Conservation (phyloP, 495 filamentous ascomycete genomes). For the Lophiostoma macrostomum region DNA sequence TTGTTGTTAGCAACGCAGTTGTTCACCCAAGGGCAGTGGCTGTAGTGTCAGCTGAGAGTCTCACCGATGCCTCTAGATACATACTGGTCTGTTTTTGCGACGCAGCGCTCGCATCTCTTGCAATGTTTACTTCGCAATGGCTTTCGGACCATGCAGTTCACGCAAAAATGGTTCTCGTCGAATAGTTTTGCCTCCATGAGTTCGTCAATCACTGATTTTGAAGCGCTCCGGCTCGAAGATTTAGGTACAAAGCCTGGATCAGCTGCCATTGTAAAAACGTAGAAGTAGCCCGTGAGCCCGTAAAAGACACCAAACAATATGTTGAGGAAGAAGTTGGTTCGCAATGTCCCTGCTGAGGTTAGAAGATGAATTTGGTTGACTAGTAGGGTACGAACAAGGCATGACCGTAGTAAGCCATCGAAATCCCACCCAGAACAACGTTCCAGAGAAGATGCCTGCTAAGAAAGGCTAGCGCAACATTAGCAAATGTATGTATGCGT, state of each 20-base stretch:
- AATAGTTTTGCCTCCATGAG: slow-evolving; percentile 81
- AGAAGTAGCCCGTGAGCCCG: slow-evolving; percentile 75
- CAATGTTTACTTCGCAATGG: slow-evolving; percentile 95
- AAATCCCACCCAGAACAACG: slow-evolving; percentile 77
- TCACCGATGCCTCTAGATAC: slow-evolving; percentile 35
- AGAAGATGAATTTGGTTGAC: neutral
- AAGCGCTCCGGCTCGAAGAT: slow-evolving; percentile 77
- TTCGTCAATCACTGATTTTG: slow-evolving; percentile 82
- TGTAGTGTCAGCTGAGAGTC: slow-evolving; percentile 50
- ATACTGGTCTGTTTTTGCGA: slow-evolving; percentile 96
- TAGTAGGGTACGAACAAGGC: slow-evolving; percentile 52
- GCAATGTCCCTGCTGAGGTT: slow-evolving; percentile 58
- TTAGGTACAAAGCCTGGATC: slow-evolving; percentile 97
- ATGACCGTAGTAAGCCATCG: slow-evolving; percentile 72
- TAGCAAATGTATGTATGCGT: slow-evolving; percentile 16
- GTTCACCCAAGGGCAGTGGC: slow-evolving; percentile 96
- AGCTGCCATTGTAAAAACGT: slow-evolving; percentile 73
- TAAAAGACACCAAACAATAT: slow-evolving; percentile 65
- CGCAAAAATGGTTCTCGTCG: slow-evolving; percentile 91
- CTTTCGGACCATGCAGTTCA: slow-evolving; percentile 86
- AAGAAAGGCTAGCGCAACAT: slow-evolving; percentile 68
- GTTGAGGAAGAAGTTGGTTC: slow-evolving; percentile 65
- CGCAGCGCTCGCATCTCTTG: slow-evolving; percentile 81
- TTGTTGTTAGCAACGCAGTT: slow-evolving; percentile 96
- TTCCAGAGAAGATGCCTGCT: slow-evolving; percentile 86